Evolutionary conservation across 2,329 filamentous ascomycete genomes (phyloP).

Genomic region (Penicillium hordei): DNA sequence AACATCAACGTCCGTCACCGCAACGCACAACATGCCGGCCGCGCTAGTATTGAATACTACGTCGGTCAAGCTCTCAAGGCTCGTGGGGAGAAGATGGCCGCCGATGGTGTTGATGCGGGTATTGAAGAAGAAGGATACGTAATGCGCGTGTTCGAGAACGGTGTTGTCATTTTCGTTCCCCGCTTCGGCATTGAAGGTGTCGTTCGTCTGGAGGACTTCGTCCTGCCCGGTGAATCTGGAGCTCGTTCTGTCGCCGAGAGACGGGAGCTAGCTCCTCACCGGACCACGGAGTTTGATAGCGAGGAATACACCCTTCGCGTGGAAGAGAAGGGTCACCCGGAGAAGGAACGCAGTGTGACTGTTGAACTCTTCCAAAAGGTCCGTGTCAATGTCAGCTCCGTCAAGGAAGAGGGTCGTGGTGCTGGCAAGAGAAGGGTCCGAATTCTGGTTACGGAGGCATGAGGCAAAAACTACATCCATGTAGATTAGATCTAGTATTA

Average conservation of each 20-base stretch:
- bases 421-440: constrained; percentile 82
- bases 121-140: constrained; percentile 89
- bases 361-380: constrained; percentile 93
- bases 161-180: constrained; percentile 93
- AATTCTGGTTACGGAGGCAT: constrained; percentile 41
- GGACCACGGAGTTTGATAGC: constrained; percentile 78
- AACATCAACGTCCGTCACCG: constrained; percentile 98
- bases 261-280: constrained; percentile 44
- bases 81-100: constrained; percentile 50
- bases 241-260: constrained; percentile 34
- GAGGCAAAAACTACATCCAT: constrained; percentile 16
- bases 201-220: constrained; percentile 81
- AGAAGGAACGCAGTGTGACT: constrained; percentile 42
- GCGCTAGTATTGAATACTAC: constrained; percentile 95
- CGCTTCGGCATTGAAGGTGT: constrained; percentile 93
- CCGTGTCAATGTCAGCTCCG: constrained; percentile 81
- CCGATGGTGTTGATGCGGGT: constrained; percentile 36
- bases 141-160: constrained; percentile 96
- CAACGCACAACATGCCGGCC: constrained; percentile 92
- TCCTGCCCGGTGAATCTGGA: constrained; percentile 59
- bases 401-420: constrained; percentile 74
- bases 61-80: constrained; percentile 93
- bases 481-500: constrained; percentile 14
- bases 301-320: constrained; percentile 77
- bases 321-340: constrained; percentile 50